Percentiles rank a stretch among this genome's conserved stretches.
Conservation (phyloP, 495 filamentous ascomycete genomes). For the Penicillium atrosanguineum region DNA sequence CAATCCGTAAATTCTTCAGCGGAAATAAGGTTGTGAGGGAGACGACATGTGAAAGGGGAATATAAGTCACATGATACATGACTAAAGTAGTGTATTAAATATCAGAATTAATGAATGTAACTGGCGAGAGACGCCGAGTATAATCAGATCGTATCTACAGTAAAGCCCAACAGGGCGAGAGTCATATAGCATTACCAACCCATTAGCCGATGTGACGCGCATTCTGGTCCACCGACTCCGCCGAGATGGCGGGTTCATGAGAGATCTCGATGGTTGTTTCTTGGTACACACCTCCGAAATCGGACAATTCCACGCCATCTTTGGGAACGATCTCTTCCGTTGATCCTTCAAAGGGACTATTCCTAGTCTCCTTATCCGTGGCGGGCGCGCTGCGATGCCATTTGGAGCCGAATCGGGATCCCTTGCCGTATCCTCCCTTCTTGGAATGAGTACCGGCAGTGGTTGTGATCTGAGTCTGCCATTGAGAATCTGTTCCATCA, state of each 20-base stretch:
- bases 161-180: background rate
- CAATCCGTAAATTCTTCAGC: no score
- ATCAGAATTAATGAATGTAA: background rate
- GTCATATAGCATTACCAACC: slow-evolving; percentile 3
- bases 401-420: slow-evolving; percentile 22
- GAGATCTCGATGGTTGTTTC: slow-evolving; percentile 44
- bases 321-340: slow-evolving; percentile 40
- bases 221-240: slow-evolving; percentile 2
- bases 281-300: slow-evolving; percentile 39
- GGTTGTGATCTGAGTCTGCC: slow-evolving; percentile 34
- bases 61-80: no score
- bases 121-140: background rate
- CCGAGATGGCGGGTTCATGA: slow-evolving; percentile 28
- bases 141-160: slow-evolving; percentile 6
- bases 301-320: slow-evolving; percentile 30
- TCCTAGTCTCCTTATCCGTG: slow-evolving; percentile 18
- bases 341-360: slow-evolving; percentile 32
- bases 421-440: slow-evolving; percentile 16
- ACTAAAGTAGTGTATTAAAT: background rate
- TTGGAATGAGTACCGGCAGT: slow-evolving; percentile 6
- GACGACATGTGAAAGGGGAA: no score
- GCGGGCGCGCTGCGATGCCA: slow-evolving; percentile 23
- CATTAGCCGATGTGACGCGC: slow-evolving; percentile 5
- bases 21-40: no score
- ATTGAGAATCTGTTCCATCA: slow-evolving; percentile 23